Conservation (phyloP, 2,329 filamentous ascomycete species). For the Monosporascus sp. region DNA sequence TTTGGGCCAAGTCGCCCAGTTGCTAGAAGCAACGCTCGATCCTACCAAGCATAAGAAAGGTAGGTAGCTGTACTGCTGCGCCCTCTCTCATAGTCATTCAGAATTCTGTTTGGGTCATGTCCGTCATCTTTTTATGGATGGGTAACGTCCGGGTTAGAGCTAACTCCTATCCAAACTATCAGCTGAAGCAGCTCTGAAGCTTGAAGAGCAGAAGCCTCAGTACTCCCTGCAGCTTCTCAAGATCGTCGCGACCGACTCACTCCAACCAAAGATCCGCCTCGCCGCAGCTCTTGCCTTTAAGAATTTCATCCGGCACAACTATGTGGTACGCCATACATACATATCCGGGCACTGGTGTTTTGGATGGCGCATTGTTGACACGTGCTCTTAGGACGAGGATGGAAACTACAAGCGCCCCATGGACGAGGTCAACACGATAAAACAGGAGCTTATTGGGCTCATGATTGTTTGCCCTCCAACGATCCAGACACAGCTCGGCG, state of each 20-base stretch:
- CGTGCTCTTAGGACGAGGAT: slow-evolving; percentile 65
- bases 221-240: slow-evolving; percentile 87
- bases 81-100: too few relatives aligned
- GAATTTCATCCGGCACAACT: slow-evolving; percentile 93
- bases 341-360: too few relatives aligned
- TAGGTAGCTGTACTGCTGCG: slow-evolving; percentile 35
- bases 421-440: slow-evolving; percentile 84
- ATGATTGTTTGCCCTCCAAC: slow-evolving; percentile 89
- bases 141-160: not conserved
- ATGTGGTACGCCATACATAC: slow-evolving; percentile 55
- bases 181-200: slow-evolving; percentile 79
- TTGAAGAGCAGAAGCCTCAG: slow-evolving; percentile 74
- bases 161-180: slow-evolving; percentile 19
- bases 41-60: slow-evolving; percentile 85
- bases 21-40: slow-evolving; percentile 88
- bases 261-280: slow-evolving; percentile 74
- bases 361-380: too few relatives aligned
- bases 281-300: slow-evolving; percentile 94
- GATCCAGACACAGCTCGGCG: slow-evolving; percentile 90
- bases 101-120: too few relatives aligned
- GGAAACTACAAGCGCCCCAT: slow-evolving; percentile 83
- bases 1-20: slow-evolving; percentile 63
- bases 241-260: slow-evolving; percentile 73
- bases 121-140: too few relatives aligned
- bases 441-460: slow-evolving; percentile 87